A percentile compares a stretch with the other conserved stretches of the same genome.
Evolutionary conservation across 129 eudicot genomes (phyloP).

Genomic region (Escallonia rubra): DNA sequence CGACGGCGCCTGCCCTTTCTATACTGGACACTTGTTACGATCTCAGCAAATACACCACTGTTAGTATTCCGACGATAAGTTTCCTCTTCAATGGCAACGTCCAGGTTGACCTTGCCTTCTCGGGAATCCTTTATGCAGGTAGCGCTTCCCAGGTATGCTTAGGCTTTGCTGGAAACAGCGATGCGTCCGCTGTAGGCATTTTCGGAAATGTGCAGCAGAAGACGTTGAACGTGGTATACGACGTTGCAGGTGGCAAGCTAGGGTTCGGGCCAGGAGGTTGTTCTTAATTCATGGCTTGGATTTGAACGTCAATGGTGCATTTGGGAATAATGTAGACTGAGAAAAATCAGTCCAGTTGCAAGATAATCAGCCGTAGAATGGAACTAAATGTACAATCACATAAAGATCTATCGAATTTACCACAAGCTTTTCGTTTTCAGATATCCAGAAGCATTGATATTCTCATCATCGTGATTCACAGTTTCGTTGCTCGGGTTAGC

Average conservation of each 20-base stretch:
- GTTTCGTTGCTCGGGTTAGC: too few species aligned
- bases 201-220: conserved; percentile 29
- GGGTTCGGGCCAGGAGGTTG: conserved; percentile 32
- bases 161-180: conserved; percentile 13
- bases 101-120: not conserved
- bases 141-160: conserved; percentile 8
- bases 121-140: conserved; percentile 1
- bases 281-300: not conserved
- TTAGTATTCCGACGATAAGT: conserved; percentile 11
- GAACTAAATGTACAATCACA: too few species aligned
- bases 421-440: too few species aligned
- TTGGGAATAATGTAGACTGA: too few species aligned
- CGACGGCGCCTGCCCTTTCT: not conserved
- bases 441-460: too few species aligned
- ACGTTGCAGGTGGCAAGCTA: conserved; percentile 17
- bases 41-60: conserved; percentile 1
- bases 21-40: conserved; percentile 25
- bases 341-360: too few species aligned
- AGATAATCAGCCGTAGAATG: too few species aligned
- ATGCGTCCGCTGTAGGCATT: not conserved
- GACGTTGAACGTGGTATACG: conserved; percentile 17
- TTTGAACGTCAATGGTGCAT: too few species aligned
- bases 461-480: too few species aligned
- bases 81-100: conserved; percentile 11
- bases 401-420: too few species aligned